These are phyloP conservation scores for Podaxis sp. DNA, from an alignment of 768 basidiomycete species.

Conservation along the genomic window DNA sequence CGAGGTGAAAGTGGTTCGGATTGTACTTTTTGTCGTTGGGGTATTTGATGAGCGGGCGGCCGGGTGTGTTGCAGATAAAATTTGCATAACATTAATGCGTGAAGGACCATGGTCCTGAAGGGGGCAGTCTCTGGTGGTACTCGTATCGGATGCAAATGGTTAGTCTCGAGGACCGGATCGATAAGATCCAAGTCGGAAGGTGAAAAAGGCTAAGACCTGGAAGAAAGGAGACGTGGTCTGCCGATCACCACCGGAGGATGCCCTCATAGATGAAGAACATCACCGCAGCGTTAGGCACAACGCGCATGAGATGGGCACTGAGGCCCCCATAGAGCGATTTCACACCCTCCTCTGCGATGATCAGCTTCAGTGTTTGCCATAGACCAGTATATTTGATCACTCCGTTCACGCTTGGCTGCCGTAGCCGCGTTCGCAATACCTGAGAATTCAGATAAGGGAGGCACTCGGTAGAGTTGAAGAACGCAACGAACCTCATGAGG, in stretches of 20 bases:
- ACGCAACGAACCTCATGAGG: conserved; percentile 84
- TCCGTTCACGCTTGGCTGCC: conserved; percentile 82
- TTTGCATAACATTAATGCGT: neutral
- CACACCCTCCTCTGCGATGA: conserved; percentile 89
- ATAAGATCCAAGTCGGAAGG: neutral
- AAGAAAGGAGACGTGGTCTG: neutral
- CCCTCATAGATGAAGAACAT: conserved; percentile 98
- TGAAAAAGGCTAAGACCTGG: neutral
- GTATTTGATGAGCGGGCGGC: conserved; percentile 8
- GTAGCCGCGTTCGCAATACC: conserved; percentile 90
- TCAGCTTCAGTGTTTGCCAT: conserved; percentile 76
- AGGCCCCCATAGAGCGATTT: conserved; percentile 88
- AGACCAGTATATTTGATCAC: conserved; percentile 85
- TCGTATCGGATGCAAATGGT: neutral
- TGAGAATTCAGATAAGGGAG: conserved; percentile 25
- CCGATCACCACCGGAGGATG: conserved; percentile 57
- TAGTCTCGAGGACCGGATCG: neutral
- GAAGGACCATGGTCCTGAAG: neutral
- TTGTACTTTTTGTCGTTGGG: conserved; percentile 1
- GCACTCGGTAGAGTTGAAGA: neutral
- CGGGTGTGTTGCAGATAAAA: neutral
- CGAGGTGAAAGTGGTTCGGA: neutral
- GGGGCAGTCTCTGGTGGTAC: neutral
- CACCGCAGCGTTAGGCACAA: conserved; percentile 94
- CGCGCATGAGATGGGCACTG: conserved; percentile 92